Conservation (phyloP, 108 stramenopile species). For the Cyclostephanos tholiformis region DNA sequence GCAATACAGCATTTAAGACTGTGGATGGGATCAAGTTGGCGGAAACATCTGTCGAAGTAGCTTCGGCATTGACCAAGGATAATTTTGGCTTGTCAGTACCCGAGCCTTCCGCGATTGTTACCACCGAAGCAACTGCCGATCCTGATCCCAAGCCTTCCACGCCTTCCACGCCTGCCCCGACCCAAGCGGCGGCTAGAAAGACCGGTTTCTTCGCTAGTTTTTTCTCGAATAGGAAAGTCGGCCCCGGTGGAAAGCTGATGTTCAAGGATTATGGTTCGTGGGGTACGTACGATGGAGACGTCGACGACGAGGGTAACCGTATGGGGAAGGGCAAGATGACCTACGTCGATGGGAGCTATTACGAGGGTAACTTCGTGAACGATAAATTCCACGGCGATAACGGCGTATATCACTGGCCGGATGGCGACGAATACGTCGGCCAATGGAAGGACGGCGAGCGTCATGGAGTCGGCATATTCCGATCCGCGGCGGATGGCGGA, state of each 20-base stretch:
- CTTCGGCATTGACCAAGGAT: slow-evolving; percentile 12
- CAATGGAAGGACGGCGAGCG: slow-evolving; percentile 27
- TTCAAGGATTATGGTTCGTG: slow-evolving; percentile 29
- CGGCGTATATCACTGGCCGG: slow-evolving; percentile 13
- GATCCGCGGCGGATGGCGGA: slow-evolving; percentile 4
- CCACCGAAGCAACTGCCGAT: not conserved
- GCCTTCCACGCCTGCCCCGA: too few species aligned
- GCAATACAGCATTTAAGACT: slow-evolving; percentile 9
- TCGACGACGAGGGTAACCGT: slow-evolving; percentile 22
- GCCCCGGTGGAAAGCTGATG: slow-evolving; percentile 18
- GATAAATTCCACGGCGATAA: slow-evolving; percentile 21
- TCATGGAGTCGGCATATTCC: slow-evolving; percentile 15
- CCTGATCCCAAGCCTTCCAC: not conserved
- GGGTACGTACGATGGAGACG: slow-evolving; percentile 29
- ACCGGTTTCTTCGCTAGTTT: slow-evolving; percentile 20
- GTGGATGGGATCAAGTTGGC: slow-evolving; percentile 15
- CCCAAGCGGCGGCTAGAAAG: not conserved
- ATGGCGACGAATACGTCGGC: slow-evolving; percentile 21
- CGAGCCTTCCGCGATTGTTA: not conserved
- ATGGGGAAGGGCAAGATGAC: slow-evolving; percentile 33
- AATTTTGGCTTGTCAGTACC: slow-evolving; percentile 10
- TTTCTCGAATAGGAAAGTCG: slow-evolving; percentile 10
- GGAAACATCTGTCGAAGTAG: slow-evolving; percentile 14
- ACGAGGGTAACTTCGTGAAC: slow-evolving; percentile 24
- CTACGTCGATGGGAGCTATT: slow-evolving; percentile 11